Evolutionary conservation across 768 basidiomycete genomes (phyloP).

Genomic region (Leccinum rimulosum): DNA sequence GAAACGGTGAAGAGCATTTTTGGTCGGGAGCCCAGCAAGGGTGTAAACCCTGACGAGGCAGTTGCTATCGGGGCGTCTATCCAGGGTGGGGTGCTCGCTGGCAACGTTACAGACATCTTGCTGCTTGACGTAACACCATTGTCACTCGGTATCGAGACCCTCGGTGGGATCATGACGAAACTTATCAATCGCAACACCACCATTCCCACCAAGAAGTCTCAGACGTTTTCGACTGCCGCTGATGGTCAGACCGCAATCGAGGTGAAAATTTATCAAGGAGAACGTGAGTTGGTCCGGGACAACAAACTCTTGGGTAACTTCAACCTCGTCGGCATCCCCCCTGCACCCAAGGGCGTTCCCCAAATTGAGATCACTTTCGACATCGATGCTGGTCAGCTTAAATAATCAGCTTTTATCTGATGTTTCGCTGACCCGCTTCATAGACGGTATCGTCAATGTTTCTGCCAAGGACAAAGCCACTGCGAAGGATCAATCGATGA

Average conservation of each 20-base stretch:
- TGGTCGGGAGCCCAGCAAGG: constrained; percentile 95
- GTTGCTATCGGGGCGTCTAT: constrained; percentile 98
- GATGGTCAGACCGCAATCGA: constrained; percentile 99
- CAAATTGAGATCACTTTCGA: constrained; percentile 91
- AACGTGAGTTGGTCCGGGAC: constrained; percentile 97
- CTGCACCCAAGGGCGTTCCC: constrained; percentile 71
- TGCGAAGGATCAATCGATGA: constrained; percentile 90
- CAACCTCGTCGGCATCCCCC: constrained; percentile 97
- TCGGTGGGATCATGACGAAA: constrained; percentile 99
- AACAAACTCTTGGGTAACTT: constrained; percentile 99
- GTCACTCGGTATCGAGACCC: constrained; percentile 93
- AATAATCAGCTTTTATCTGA: neutral
- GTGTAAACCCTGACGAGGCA: constrained; percentile 99
- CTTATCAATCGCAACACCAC: constrained; percentile 98
- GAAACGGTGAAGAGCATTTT: constrained; percentile 89
- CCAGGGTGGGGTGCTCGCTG: constrained; percentile 96
- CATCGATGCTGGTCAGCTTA: constrained; percentile 81
- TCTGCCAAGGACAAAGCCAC: constrained; percentile 94
- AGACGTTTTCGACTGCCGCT: constrained; percentile 97
- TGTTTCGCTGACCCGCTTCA: neutral
- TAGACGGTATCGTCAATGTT: constrained; percentile 96
- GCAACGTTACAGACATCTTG: constrained; percentile 93
- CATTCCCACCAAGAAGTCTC: constrained; percentile 99
- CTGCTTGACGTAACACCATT: constrained; percentile 95
- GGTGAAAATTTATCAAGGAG: constrained; percentile 99